Evolutionary conservation across 1,284 basidiomycete species (phyloP).

Genomic region (Pterulicium gracile): DNA sequence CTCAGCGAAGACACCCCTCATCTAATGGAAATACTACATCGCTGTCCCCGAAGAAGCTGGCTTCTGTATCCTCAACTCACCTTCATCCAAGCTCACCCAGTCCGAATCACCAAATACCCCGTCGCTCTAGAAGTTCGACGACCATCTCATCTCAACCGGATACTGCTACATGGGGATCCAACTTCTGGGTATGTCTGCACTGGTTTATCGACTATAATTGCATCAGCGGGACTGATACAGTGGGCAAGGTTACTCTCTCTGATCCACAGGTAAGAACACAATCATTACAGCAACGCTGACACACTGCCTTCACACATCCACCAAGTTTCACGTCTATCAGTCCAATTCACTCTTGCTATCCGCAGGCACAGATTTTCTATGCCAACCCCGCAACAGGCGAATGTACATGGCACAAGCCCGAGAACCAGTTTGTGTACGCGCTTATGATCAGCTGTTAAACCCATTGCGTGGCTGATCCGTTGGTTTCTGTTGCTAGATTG

Average conservation of each 20-base stretch:
- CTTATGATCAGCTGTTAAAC: constrained; percentile 10
- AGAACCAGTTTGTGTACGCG: constrained; percentile 75
- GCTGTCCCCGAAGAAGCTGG: too few species aligned
- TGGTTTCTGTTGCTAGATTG: constrained; percentile 34
- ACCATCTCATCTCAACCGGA: too few species aligned
- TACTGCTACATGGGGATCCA: constrained; percentile 80
- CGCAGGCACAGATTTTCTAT: constrained; percentile 76
- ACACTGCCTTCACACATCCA: constrained; percentile 5
- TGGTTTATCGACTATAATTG: too few species aligned
- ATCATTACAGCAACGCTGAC: constrained; percentile 6
- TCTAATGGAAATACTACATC: too few species aligned
- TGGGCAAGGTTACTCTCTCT: constrained; percentile 70
- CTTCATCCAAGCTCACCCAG: too few species aligned
- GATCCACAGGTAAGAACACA: constrained; percentile 59
- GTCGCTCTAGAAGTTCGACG: too few species aligned
- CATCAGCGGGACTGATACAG: too few species aligned
- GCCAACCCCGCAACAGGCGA: constrained; percentile 88
- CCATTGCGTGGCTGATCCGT: constrained; percentile 8
- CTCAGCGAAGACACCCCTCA: too few species aligned
- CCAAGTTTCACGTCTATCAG: constrained; percentile 2
- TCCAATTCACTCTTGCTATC: constrained; percentile 30
- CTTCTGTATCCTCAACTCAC: too few species aligned
- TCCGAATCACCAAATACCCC: too few species aligned
- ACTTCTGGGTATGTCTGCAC: too few species aligned
- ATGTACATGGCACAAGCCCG: constrained; percentile 86